Base-by-base conservation (phyloP, 176 grass and related monocot species). In the Triticum aestivum region DNA sequence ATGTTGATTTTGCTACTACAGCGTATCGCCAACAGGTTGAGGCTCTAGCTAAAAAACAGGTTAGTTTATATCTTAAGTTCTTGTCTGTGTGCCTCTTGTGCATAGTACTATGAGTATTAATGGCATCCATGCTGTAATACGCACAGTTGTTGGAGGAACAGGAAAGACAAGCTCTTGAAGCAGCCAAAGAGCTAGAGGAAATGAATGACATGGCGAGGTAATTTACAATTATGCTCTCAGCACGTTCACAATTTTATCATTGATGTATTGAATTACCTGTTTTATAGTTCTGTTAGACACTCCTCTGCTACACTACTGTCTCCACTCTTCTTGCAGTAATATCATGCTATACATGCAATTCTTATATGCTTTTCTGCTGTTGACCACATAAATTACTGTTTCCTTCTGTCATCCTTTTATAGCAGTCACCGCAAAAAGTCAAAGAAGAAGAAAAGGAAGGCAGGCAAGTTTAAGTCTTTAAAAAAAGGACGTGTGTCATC, bases 1-100 rank as follows among this genome's bases (percentile, higher is more conserved):
- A 99, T 96, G 89, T 95, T 80, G 97, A 99, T 84, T 92, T 91
- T 86, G 97, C 97, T 52, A 99, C 97, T 42, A 94, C 89, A 81
- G 94, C 94, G 17, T 99, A 99, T 85, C 94, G 92, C 17, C 97
- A 99, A 86, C 97, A 93, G 42, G 92, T 99, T 88, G 94, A 99
- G 83, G 92, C 92, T 89, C 86, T 99, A 86, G 73, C 94, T 75
- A 92, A 96, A 74, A 95, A 93, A 37, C 94, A 99, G 97, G 94
- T 99, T 29, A 27, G 89, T 71, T 74, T 67, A 67, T 93, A 79
- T 39, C 74, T 86, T 85, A 27, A 63, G 24, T 62, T 79, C 17
- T 73, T 81, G 7, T 70, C 70, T 47, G 44, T 70, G 24, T 37
- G 3, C 26, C n/a, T 79, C 17, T 49, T 72, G 68, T 41, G 65